Evolutionary conservation across 257 asterid species (phyloP), one percentile per base, ranked within the genome.

Genomic region (Vinca minor): DNA sequence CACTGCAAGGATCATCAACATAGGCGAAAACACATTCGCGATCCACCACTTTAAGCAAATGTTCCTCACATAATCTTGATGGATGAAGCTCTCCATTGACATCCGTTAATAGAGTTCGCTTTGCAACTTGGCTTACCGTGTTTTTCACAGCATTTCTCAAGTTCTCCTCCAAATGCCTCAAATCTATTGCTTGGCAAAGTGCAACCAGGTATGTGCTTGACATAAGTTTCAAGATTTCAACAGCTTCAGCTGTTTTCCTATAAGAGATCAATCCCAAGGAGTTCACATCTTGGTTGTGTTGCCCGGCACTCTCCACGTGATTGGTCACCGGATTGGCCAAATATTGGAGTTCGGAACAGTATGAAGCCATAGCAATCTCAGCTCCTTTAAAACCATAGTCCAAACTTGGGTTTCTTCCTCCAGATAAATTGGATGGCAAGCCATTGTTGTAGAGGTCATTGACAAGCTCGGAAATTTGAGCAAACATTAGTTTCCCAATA

Each of bases 231-330:
- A 81, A 38, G 65, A 81, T 77, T 10, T 77, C 83, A 0, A 81
- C 71, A 5, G 85, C 76, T 42, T 81, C 85, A 0, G 74, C 79
- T 8, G 85, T 81, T 63, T 81, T 81, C 36, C 83, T 68, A 1
- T 83, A 72, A 28, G 86, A 81, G 52, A 81, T 81, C 17, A 81
- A 59, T 4, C 86, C 86, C 31, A 81, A 66, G 8, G 83, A 78
- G 73, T 81, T 81, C 34, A 81, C 82, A 29, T 78, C 86, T 76
- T 81, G 86, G 74, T 81, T 81, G 82, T 81, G 83, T 69, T 78
- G 86, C 68, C 78, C 86, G 0, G 86, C 83, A 26, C 86, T 81
- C 18, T 81, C 76, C n/a, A 81, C 83, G 15, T 78, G 80, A 57
- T 75, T 81, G 4, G 86, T 81, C 42, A 81, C 86, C 0, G 86